These are phyloP conservation scores for Ilyonectria sp. DNA, from an alignment of 2,329 filamentous ascomycete species.

Conservation along the genomic window DNA sequence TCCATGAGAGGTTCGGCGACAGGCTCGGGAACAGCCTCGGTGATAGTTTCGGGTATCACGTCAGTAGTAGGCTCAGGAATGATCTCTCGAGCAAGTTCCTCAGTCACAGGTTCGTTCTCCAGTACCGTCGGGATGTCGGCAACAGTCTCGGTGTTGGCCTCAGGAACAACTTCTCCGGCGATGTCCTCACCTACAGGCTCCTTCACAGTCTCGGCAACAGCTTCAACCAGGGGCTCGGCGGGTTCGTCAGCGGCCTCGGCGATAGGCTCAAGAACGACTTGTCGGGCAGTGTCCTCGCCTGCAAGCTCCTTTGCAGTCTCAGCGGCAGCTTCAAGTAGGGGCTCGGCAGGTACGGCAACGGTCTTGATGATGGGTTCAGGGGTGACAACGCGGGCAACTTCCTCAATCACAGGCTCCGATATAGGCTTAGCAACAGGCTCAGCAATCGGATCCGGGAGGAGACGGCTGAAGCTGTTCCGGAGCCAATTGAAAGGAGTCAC, in stretches of 20 bases:
- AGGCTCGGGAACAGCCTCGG: not conserved
- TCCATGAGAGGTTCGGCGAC: not conserved
- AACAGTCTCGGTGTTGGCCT: not conserved
- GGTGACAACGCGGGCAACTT: constrained; percentile 6
- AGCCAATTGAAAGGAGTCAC: not conserved
- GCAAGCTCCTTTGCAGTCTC: constrained; percentile 15
- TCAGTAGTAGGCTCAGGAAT: not conserved
- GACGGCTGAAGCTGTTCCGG: too few relatives aligned
- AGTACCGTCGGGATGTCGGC: not conserved
- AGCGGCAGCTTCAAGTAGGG: constrained; percentile 21
- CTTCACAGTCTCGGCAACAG: constrained; percentile 14
- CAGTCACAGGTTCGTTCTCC: not conserved
- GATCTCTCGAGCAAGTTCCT: not conserved
- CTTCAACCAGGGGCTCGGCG: constrained; percentile 16
- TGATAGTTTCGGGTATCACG: not conserved
- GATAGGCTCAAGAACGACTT: not conserved
- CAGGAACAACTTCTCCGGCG: not conserved
- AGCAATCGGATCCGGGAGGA: not conserved
- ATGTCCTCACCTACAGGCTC: not conserved
- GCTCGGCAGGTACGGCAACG: not conserved
- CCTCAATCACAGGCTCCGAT: not conserved
- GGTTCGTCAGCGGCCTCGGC: not conserved
- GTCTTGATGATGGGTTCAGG: not conserved
- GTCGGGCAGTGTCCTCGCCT: not conserved
- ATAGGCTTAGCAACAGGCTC: not conserved